Evolutionary conservation across 306 rosid genomes (phyloP).

Genomic region (Corylus americana): DNA sequence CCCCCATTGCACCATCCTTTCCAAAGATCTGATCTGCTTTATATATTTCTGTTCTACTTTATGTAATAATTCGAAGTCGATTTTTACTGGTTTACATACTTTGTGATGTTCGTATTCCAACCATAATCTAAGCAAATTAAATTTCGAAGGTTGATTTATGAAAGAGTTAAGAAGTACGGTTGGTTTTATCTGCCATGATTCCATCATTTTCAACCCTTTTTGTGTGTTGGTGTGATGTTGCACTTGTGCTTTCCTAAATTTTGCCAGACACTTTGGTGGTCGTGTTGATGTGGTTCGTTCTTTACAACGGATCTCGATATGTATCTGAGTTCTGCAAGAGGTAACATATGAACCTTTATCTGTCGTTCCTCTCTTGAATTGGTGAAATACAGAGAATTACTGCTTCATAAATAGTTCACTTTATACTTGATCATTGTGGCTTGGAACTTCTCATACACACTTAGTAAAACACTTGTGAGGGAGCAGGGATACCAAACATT

Average conservation of each 20-base stretch:
- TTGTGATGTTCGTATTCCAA: background rate
- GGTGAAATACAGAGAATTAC: background rate
- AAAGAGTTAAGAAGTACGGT: background rate
- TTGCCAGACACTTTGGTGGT: slow-evolving; percentile 61
- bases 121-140: background rate
- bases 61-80: background rate
- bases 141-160: background rate
- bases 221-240: slow-evolving; percentile 12
- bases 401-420: background rate
- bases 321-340: slow-evolving; percentile 56
- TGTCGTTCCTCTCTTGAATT: background rate
- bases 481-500: background rate
- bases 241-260: slow-evolving; percentile 43
- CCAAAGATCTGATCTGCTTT: slow-evolving; percentile 21
- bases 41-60: background rate
- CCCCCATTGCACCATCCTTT: slow-evolving; percentile 35
- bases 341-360: slow-evolving; percentile 31
- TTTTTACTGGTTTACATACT: background rate
- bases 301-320: slow-evolving; percentile 53
- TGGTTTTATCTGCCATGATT: slow-evolving; percentile 9
- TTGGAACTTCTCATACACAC: background rate
- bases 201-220: background rate
- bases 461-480: background rate
- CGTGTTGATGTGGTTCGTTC: slow-evolving; percentile 73
- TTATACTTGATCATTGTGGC: background rate